Evolutionary conservation across 2,329 filamentous ascomycete species (phyloP).

Genomic region (Verticillium longisporum): DNA sequence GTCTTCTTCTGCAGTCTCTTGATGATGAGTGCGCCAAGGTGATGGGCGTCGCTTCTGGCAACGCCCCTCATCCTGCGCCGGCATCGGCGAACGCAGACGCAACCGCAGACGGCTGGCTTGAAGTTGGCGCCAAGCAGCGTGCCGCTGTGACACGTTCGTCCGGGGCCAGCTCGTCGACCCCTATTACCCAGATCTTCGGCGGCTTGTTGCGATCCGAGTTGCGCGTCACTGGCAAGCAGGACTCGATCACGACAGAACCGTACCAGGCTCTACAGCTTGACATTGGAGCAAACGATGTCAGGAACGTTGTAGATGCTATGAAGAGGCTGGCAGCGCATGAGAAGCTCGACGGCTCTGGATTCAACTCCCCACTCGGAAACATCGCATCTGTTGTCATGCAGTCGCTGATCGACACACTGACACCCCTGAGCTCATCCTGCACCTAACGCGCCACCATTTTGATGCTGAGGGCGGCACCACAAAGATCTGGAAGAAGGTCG

Average conservation of each 20-base stretch:
- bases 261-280: constrained; percentile 94
- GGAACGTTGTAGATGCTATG: constrained; percentile 87
- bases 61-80: background rate
- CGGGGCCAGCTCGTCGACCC: constrained; percentile 67
- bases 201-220: constrained; percentile 87
- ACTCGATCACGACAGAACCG: constrained; percentile 86
- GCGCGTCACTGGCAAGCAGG: constrained; percentile 76
- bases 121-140: constrained; percentile 90
- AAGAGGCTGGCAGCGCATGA: constrained; percentile 79
- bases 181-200: constrained; percentile 90
- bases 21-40: constrained; percentile 86
- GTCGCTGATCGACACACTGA: constrained; percentile 85
- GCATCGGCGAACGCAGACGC: constrained; percentile 22
- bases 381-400: constrained; percentile 78
- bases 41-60: constrained; percentile 46
- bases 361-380: constrained; percentile 70
- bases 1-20: constrained; percentile 84
- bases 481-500: constrained; percentile 98
- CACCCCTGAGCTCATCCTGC: constrained; percentile 90
- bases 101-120: constrained; percentile 68
- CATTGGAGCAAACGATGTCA: constrained; percentile 79
- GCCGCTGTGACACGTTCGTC: constrained; percentile 80
- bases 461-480: constrained; percentile 81
- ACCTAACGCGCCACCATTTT: constrained; percentile 96
- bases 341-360: constrained; percentile 70